Evolutionary conservation across 2,329 filamentous ascomycete genomes (phyloP).

Genomic region (Aspergillus tanneri): DNA sequence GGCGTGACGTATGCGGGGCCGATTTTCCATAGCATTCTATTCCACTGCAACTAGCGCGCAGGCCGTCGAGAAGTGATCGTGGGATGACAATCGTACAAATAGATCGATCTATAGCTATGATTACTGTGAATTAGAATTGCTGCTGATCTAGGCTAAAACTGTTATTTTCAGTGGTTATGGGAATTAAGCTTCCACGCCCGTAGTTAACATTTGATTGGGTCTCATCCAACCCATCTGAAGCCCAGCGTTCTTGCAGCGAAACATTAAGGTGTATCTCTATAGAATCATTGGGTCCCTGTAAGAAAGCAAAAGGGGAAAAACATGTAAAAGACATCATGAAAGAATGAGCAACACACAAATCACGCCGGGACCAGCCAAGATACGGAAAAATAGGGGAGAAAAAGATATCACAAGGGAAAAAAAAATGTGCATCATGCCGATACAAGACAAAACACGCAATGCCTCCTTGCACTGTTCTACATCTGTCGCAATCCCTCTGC

Average conservation of each 20-base stretch:
- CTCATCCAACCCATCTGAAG: not conserved
- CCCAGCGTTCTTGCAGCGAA: constrained; percentile 5
- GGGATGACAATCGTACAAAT: too few species aligned
- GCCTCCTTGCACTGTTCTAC: constrained; percentile 21
- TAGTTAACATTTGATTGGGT: not conserved
- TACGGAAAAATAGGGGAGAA: constrained; percentile 24
- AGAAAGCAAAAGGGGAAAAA: constrained; percentile 15
- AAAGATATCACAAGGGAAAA: constrained; percentile 19
- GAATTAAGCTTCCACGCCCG: not conserved
- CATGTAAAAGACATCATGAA: constrained; percentile 19
- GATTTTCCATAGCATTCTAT: constrained; percentile 15
- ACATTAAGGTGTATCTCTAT: constrained; percentile 26
- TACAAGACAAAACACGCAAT: constrained; percentile 17
- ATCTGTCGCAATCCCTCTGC: constrained; percentile 78
- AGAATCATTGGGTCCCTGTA: constrained; percentile 14
- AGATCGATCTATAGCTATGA: too few species aligned
- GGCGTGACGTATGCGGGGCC: constrained; percentile 43
- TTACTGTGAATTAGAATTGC: too few species aligned
- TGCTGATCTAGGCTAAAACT: not conserved
- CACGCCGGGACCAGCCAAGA: constrained; percentile 41
- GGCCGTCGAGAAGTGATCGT: too few species aligned
- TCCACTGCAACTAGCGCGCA: too few species aligned
- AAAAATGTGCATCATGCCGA: constrained; percentile 21
- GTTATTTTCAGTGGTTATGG: not conserved
- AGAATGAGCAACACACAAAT: constrained; percentile 28